Base-by-base conservation (phyloP, 345 rosid genomes). In the Rhodomyrtus tomentosa region DNA sequence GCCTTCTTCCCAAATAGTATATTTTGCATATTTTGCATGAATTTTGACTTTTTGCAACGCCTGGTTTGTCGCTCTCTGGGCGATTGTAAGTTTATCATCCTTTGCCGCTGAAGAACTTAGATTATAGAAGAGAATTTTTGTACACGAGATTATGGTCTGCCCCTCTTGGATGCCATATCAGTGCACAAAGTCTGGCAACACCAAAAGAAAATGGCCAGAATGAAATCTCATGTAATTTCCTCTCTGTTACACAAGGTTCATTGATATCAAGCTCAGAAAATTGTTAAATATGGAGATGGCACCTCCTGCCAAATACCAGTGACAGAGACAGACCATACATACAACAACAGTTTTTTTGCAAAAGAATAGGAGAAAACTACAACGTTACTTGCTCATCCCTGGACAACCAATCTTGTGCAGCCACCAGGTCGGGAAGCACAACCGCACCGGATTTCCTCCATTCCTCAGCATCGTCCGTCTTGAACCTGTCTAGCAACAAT, bases 401-500 rank as follows among this genome's bases (percentile, higher is more conserved):
- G 88, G 84, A 84, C 84, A 96, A 93, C 86, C 89, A 90, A 82
- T 95, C 86, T 86, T 92, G 96, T 72, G 90, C 98, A 9, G 95
- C 89, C 5, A 84, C 89, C 90, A 96, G 87, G 90, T 96, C 95
- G 3, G 98, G 97, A 87, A 96, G 94, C 87, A 96, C 98, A 55
- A 87, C 80, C 20, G 96, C 98, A 50, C 98, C 98, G 15, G 95
- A 89, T 87, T 91, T 90, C 85, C 88, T 91, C 99, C 99, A 95
- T 58, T 91, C 94, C 87, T 89, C 88, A 8, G 98, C 99, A 80
- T 95, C 95, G 6, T 93, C 86, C n/a, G 95, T 95, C 85, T 92
- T 91, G 82, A 96, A 96, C 93, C 98, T 91, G 88, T 96, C 99
- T 87, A 96, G 81, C 48, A 96, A 88, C 87, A 95, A 87, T 18